Base-by-base conservation (phyloP, 2,329 filamentous ascomycete species). In the Pseudogymnoascus sp. region DNA sequence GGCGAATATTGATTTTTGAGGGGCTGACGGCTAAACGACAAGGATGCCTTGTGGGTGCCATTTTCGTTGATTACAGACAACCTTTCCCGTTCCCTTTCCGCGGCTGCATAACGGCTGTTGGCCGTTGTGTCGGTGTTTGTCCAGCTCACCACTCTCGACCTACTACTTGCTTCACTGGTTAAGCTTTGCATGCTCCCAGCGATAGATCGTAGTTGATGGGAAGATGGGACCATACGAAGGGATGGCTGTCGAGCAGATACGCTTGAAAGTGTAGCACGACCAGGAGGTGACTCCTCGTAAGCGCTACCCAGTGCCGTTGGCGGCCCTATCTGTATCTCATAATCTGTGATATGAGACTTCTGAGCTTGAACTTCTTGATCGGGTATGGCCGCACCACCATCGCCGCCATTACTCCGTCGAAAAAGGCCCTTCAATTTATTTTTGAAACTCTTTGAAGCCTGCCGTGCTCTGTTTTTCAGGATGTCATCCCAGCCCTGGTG, bases 141-240 rank as follows among this genome's bases (percentile, higher is more conserved):
- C 89, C 89, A 91, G 72, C 88, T 91, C 1, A 88, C 90, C 60
- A 90, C 84, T 22, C 88, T 77, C n/a, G 86, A 89, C 66, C 78
- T 83, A 19, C 84, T 81, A 40, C 83, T 81, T 50, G 67, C 12
- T 74, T 78, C 76, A 61, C 75, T 79, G 22, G 67, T 68, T 2
- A 81, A 66, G 64, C 80, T 85, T 64, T 81, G 81, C 4, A 85
- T 68, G 65, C 84, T 86, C 1, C 82, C 84, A 67, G 81, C 77
- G 37, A 80, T 79, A 6, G 84, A 85, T 60, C 75, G 77, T 50
- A 83, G 71, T 62, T 79, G 76, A 56, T 82, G 78, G 37, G 73
- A 75, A 0, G 78, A 79, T 2, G 78, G 75, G 1, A 80, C 75
- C 4, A 76, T 72, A 64, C 83, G 81, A 6, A 86, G 64, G 1